phyloP scores from a whole-genome alignment of 1,139 yeast genomes.

The Pichia cactophila region DNA sequence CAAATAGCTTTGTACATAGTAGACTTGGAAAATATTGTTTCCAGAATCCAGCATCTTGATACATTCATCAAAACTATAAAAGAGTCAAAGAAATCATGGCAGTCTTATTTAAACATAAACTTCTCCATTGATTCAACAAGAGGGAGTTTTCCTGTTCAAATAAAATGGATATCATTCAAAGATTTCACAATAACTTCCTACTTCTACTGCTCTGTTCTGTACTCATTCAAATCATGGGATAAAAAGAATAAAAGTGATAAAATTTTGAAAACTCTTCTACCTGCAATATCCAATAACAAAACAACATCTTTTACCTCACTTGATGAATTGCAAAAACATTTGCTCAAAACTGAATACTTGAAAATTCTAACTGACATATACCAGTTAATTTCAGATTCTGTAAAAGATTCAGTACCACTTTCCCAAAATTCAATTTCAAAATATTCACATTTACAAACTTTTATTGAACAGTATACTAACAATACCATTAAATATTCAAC shows the following conservation, averaged over 20 bases:
- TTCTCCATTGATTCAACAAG: conserved; percentile 19
- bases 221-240: conserved; percentile 31
- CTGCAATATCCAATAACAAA: background rate
- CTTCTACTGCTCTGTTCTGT: conserved; percentile 22
- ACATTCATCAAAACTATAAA: conserved; percentile 23
- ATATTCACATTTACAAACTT: conserved; percentile 24
- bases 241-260: conserved; percentile 30
- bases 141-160: conserved; percentile 15
- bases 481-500: conserved; percentile 26
- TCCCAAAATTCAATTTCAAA: conserved; percentile 14
- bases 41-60: conserved; percentile 27
- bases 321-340: conserved; percentile 18
- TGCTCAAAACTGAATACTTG: conserved; percentile 26
- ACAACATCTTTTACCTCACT: background rate
- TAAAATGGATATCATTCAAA: conserved; percentile 36
- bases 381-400: conserved; percentile 31
- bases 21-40: conserved; percentile 23
- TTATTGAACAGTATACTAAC: conserved; percentile 31
- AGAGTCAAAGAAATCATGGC: conserved; percentile 17
- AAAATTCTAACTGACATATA: conserved; percentile 30
- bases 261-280: conserved; percentile 25
- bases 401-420: conserved; percentile 20
- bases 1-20: conserved; percentile 27
- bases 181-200: conserved; percentile 38
- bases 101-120: conserved; percentile 21